These are phyloP conservation scores for Triticum turgidum DNA, from an alignment of 176 grass and related monocot genomes.

Conservation along the genomic window DNA sequence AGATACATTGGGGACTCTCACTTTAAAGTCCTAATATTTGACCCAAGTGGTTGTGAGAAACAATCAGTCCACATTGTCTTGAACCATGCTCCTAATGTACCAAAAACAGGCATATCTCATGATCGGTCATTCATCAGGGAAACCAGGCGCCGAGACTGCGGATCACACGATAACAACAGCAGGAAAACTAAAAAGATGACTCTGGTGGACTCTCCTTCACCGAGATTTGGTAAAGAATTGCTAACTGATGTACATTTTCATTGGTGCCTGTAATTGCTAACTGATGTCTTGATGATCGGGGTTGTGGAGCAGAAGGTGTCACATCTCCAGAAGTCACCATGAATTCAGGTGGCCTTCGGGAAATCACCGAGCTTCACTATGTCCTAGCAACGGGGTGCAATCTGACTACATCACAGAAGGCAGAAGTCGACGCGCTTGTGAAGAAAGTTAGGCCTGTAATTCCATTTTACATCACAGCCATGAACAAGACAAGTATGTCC, in stretches of 20 bases:
- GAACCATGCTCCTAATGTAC: background rate
- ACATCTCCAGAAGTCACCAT: background rate
- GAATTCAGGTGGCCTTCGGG: background rate
- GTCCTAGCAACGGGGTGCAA: slow-evolving; percentile 1
- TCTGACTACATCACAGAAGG: slow-evolving; percentile 6
- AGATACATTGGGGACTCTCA: slow-evolving; percentile 34
- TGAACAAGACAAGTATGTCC: background rate
- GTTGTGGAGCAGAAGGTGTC: background rate
- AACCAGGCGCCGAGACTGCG: background rate
- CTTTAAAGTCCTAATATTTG: slow-evolving; percentile 53
- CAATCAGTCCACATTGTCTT: slow-evolving; percentile 8
- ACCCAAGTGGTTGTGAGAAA: slow-evolving; percentile 41
- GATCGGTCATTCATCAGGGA: background rate
- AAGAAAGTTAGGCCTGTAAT: slow-evolving; percentile 22
- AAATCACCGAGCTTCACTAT: background rate
- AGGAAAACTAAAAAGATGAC: background rate
- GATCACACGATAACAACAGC: background rate
- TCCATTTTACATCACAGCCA: slow-evolving; percentile 25
- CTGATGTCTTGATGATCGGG: background rate
- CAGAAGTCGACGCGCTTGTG: background rate
- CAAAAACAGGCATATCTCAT: background rate
- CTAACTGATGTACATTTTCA: background rate
- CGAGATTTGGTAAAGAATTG: background rate
- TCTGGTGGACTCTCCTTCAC: background rate
- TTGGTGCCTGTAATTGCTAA: background rate